These are phyloP conservation scores for Saitozyma podzolica DNA, from an alignment of 768 basidiomycete genomes.

Conservation along the genomic window DNA sequence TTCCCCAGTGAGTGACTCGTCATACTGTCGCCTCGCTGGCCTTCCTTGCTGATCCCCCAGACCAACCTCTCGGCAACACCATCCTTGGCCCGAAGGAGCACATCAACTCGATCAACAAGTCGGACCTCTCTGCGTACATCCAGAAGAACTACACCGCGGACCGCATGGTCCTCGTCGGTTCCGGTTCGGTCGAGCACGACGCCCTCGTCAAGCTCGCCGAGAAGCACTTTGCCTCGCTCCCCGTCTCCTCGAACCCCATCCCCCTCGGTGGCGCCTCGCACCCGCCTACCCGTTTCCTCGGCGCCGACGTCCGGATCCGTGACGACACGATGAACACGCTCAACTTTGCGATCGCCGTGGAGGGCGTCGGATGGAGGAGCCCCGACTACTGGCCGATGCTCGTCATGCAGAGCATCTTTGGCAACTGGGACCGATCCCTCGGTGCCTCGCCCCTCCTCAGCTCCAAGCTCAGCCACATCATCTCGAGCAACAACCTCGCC, in stretches of 20 bases:
- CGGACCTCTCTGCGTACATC: constrained; percentile 87
- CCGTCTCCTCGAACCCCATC: constrained; percentile 81
- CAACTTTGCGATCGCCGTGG: constrained; percentile 94
- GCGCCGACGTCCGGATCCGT: constrained; percentile 91
- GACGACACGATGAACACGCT: constrained; percentile 87
- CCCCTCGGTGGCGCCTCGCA: constrained; percentile 79
- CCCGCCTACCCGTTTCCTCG: constrained; percentile 77
- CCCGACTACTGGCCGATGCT: constrained; percentile 99
- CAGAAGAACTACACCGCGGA: constrained; percentile 97
- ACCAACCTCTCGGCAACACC: constrained; percentile 91
- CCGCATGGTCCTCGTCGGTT: constrained; percentile 97
- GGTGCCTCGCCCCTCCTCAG: constrained; percentile 86
- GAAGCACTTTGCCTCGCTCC: constrained; percentile 85
- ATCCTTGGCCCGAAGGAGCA: constrained; percentile 96
- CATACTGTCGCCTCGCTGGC: neutral
- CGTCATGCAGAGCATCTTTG: constrained; percentile 95
- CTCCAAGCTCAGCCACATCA: constrained; percentile 84
- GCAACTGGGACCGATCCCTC: constrained; percentile 98
- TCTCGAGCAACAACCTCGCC: constrained; percentile 90
- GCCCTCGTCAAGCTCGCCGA: constrained; percentile 93
- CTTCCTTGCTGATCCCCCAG: constrained; percentile 55
- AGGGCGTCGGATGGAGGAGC: constrained; percentile 95
- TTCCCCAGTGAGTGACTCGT: constrained; percentile 73
- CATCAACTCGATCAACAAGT: constrained; percentile 89
- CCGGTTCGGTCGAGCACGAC: constrained; percentile 89